Evolutionary conservation across 805 yeast genomes (phyloP), one percentile per base, ranked within the genome.

Genomic region (Grigorovia yakushimaensis): DNA sequence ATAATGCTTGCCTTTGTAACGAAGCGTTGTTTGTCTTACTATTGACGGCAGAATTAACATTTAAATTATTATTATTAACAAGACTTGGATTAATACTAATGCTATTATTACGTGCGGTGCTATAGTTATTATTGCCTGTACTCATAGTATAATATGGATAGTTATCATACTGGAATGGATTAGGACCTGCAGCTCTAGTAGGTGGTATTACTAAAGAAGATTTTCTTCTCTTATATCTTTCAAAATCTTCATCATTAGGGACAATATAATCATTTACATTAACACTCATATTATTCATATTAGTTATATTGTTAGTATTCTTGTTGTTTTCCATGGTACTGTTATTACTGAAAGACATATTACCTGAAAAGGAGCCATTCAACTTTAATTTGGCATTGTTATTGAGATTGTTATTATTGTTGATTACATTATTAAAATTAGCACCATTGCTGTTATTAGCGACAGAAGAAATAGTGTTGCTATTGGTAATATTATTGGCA

Each of bases 111-210:
- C 27, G 27, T 19, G 27, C 44, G 5, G 39, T 42, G 20, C 39
- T 42, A 42, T 42, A 30, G 20, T 39, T 13, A 30, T 37, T 36
- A 35, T 60, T 38, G 23, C 43, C 42, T 24, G 24, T 30, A 19
- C 18, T 27, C 5, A 30, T 33, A 15, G 17, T 15, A 33, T 33
- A 21, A 19, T 20, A 38, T 23, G 36, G 27, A 41, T 47, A 47
- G 19, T 50, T 65, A n/a, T 66, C 55, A 48, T 61, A 68, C 45
- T 66, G 64, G 36, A 56, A 62, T 8, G 69, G 66, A 21, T 62
- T 64, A 5, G 75, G 74, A 13, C 69, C 74, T 2, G 73, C 72
- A 0, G 73, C 73, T 52, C 77, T 61, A 2, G 71, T 57, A 15
- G 77, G 77, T 2, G 75, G 76, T 17, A 66, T 53, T 9, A 72